These are phyloP conservation scores for Nissolia schottii DNA, from an alignment of 306 rosid genomes.

Conservation along the genomic window DNA sequence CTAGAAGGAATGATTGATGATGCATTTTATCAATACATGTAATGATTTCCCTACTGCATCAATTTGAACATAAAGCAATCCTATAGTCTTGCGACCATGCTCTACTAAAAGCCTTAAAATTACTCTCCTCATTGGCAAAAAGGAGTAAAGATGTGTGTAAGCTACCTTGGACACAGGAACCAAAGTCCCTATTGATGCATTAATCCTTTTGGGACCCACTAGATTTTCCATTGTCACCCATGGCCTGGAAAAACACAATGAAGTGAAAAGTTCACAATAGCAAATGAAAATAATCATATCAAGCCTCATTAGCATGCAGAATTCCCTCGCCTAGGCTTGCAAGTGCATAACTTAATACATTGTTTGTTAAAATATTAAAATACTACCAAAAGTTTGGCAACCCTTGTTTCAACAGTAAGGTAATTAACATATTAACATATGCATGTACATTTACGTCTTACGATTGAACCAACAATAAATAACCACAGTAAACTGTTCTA, in stretches of 20 bases:
- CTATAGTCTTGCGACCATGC: background rate
- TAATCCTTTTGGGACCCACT: constrained; percentile 25
- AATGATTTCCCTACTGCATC: background rate
- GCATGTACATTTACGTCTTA: background rate
- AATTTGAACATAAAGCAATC: background rate
- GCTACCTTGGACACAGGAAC: constrained; percentile 47
- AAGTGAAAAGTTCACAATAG: constrained; percentile 4
- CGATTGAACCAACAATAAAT: background rate
- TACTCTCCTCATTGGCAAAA: background rate
- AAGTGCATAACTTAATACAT: constrained; percentile 1
- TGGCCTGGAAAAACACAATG: constrained; percentile 56
- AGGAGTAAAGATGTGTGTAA: background rate
- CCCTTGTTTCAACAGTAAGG: background rate
- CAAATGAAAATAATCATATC: background rate
- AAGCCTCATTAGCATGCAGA: background rate
- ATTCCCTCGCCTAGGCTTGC: background rate
- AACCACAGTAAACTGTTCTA: background rate
- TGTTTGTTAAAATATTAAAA: background rate
- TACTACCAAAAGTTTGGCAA: background rate
- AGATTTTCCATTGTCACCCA: constrained; percentile 54
- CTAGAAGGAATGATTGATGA: background rate
- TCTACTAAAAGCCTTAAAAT: constrained; percentile 14
- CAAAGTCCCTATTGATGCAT: constrained; percentile 40
- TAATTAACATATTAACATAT: background rate
- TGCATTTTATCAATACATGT: background rate